A percentile compares a stretch with the other conserved stretches of the same genome.
phyloP scores from a whole-genome alignment of 805 yeast species.

The Wickerhamomyces subpelliculosus region DNA sequence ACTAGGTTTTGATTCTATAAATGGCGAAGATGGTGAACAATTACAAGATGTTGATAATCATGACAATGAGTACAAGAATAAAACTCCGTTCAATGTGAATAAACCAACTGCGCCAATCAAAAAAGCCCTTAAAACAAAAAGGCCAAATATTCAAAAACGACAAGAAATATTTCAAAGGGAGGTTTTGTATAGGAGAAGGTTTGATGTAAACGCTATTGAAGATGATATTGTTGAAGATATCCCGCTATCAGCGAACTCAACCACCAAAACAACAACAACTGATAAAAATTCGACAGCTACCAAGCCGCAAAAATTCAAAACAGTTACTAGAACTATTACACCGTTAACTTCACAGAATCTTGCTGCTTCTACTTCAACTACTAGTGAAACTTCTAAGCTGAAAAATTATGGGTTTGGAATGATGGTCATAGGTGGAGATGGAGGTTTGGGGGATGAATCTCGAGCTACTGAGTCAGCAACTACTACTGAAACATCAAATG shows the following conservation, averaged over 20 bases:
- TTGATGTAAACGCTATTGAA: background rate
- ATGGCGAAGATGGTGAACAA: no score
- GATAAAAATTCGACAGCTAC: background rate
- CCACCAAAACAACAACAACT: background rate
- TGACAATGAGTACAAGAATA: no score
- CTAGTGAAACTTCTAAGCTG: no score
- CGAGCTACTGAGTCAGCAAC: background rate
- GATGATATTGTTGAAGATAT: background rate
- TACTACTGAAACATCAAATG: no score
- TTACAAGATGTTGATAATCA: no score
- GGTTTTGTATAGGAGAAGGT: background rate
- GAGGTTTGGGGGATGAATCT: no score
- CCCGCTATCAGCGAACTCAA: background rate
- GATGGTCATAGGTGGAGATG: no score
- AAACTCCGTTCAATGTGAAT: no score
- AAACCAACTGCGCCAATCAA: no score
- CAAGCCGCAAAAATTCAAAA: constrained; percentile 1
- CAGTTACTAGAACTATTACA: constrained; percentile 1
- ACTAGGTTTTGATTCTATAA: no score
- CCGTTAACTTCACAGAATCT: no score
- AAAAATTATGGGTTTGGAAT: no score
- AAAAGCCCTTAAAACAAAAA: background rate
- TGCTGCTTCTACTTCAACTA: background rate
- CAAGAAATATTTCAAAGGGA: background rate
- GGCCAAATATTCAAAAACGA: background rate